phyloP scores from a whole-genome alignment of 1,284 basidiomycete genomes.

The Melampsora allii-populina region DNA sequence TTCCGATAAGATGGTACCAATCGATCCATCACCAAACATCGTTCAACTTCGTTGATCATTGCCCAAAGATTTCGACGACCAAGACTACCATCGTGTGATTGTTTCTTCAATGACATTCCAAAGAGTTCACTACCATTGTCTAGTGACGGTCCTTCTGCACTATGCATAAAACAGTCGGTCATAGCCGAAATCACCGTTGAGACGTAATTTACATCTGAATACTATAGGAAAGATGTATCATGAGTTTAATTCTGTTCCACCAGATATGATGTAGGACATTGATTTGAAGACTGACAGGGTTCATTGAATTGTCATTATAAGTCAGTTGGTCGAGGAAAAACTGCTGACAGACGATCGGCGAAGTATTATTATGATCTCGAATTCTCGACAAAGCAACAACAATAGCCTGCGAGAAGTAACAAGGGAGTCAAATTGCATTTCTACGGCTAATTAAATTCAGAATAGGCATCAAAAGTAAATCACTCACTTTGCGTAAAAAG shows the following conservation, averaged over 20 bases:
- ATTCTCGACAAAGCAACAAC: slow-evolving; percentile 77
- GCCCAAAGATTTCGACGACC: slow-evolving; percentile 67
- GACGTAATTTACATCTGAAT: slow-evolving; percentile 36
- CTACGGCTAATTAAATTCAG: neutral
- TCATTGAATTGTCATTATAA: slow-evolving; percentile 93
- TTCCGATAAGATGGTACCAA: slow-evolving; percentile 94
- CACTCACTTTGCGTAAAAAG: slow-evolving; percentile 80
- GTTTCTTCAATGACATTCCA: slow-evolving; percentile 38
- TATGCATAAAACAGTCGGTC: slow-evolving; percentile 22
- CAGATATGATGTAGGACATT: too few species aligned
- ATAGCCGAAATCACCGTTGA: slow-evolving; percentile 24
- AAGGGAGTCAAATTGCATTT: slow-evolving; percentile 45
- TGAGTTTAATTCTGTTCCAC: neutral
- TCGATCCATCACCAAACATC: slow-evolving; percentile 90
- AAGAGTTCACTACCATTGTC: slow-evolving; percentile 50
- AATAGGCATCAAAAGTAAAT: neutral
- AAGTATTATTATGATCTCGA: slow-evolving; percentile 73
- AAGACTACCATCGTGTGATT: slow-evolving; percentile 25
- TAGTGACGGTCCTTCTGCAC: slow-evolving; percentile 6
- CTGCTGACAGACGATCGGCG: slow-evolving; percentile 79
- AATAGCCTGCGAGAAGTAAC: slow-evolving; percentile 59
- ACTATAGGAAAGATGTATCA: slow-evolving; percentile 11
- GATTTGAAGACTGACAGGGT: slow-evolving; percentile 61
- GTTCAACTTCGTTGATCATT: slow-evolving; percentile 74
- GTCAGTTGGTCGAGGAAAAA: slow-evolving; percentile 85